Evolutionary conservation across 148 eudicot genomes (phyloP), one percentile per base, ranked within the genome.

Genomic region (Cornus florida): DNA sequence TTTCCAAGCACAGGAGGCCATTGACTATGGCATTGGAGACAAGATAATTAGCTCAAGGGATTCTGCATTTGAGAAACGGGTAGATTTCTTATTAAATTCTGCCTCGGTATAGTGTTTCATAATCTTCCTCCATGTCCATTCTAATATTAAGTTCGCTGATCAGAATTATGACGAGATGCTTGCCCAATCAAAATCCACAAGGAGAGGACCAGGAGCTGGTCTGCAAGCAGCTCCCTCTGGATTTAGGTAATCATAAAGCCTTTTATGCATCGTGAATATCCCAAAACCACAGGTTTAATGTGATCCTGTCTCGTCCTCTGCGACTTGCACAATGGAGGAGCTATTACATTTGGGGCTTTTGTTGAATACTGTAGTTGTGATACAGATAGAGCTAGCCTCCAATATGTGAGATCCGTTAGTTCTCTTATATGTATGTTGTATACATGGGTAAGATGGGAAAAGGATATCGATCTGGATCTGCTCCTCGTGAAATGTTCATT

Each of bases 11-110:
- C 87, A 90, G 66, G 94, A 87, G 74, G 98, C 98, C 67, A 91
- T 95, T 73, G 95, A 81, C 66, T 95, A 95, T 77, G 97, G 98
- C 66, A 67, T 95, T 83, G 98, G 92, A 31, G 98, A 95, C 92
- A 91, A 82, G 84, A 84, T 95, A 68, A 85, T 93, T 6, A 76
- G 79, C 81, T 83, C 92, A 2, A 79, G 85, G 80, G 97, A 92
- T 83, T 7, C 32, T 57, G 83, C 90, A 19, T 86, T 84, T 71
- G 90, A 92, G 73, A 90, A 92, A 82, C 86, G 88, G 88, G 98
- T 90, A 82, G 82, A 74, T 69, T 56, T 72, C 7, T 11, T 71
- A 12, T 39, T 6, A 2, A 11, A 7, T 3, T 17, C 20, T 65
- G 12, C 14, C 43, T 38, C 22, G 38, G 17, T 22, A 71, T 65